Evolutionary conservation across 2,329 filamentous ascomycete species (phyloP).

Genomic region (Diaporthe destruens): DNA sequence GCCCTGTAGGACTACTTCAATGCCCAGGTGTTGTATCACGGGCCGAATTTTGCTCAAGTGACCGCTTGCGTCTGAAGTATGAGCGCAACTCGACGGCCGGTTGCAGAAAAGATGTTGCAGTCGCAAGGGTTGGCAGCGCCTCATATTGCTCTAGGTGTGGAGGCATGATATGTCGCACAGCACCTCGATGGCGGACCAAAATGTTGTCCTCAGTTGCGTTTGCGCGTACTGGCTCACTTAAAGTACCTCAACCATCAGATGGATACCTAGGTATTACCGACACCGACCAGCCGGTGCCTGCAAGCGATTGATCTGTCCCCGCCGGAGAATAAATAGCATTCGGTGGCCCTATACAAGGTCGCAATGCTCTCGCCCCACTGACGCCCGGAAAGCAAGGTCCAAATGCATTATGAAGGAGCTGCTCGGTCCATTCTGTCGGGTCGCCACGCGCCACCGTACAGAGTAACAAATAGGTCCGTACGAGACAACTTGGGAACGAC

Average conservation of each 20-base stretch:
- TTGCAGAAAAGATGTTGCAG: not conserved
- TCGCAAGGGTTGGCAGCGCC: not conserved
- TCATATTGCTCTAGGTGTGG: not conserved
- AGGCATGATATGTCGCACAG: not conserved
- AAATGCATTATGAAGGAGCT: not conserved
- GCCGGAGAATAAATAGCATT: slow-evolving; percentile 22
- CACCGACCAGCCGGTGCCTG: not conserved
- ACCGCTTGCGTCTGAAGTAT: not conserved
- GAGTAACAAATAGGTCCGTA: not conserved
- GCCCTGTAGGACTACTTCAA: not conserved
- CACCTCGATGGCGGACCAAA: too few relatives aligned
- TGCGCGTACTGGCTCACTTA: not conserved
- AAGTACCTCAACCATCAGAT: slow-evolving; percentile 7
- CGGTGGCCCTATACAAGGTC: not conserved
- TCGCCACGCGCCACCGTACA: slow-evolving; percentile 21
- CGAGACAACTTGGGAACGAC: not conserved
- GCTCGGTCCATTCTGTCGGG: slow-evolving; percentile 13
- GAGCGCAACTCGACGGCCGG: not conserved
- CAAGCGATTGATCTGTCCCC: not conserved
- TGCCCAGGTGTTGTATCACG: not conserved
- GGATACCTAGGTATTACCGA: too few relatives aligned
- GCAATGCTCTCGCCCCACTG: slow-evolving; percentile 13
- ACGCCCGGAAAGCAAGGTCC: not conserved
- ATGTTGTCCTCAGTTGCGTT: not conserved
- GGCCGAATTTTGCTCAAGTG: not conserved